Percentiles rank a stretch among this genome's conserved stretches.
phyloP scores from a whole-genome alignment of 1,284 basidiomycete species.

The Ustilago esculenta region DNA sequence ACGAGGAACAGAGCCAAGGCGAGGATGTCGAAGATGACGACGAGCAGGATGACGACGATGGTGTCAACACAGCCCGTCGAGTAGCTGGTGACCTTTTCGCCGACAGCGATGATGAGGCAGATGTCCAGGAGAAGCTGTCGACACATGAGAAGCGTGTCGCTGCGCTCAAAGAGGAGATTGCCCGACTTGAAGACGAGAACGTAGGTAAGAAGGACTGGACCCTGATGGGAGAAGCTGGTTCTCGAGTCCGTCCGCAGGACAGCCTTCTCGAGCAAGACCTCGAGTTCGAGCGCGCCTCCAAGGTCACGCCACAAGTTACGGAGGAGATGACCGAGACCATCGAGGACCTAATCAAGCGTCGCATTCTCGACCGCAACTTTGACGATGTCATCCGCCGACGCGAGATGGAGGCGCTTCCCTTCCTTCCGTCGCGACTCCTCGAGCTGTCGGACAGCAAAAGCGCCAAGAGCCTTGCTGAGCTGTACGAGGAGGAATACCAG shows the following conservation, averaged over 20 bases:
- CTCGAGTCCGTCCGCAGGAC: constrained; percentile 85
- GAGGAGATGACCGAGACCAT: constrained; percentile 84
- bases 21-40: constrained; percentile 61
- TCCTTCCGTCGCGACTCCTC: constrained; percentile 87
- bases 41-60: constrained; percentile 58
- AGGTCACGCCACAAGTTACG: constrained; percentile 87
- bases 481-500: constrained; percentile 93
- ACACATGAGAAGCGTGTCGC: constrained; percentile 71
- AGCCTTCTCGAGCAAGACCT: constrained; percentile 92
- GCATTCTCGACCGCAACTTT: constrained; percentile 85
- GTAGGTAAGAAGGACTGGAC: constrained; percentile 82
- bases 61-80: constrained; percentile 69
- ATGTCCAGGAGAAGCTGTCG: constrained; percentile 65
- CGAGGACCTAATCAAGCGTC: constrained; percentile 89
- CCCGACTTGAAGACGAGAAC: constrained; percentile 71
- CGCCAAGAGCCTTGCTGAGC: constrained; percentile 85
- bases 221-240: constrained; percentile 87
- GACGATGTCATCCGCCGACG: constrained; percentile 89
- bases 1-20: constrained; percentile 51
- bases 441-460: constrained; percentile 82
- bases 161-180: constrained; percentile 71
- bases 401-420: constrained; percentile 76
- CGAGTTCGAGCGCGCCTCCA: constrained; percentile 89
- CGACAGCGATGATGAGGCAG: constrained; percentile 70
- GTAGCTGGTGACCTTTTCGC: constrained; percentile 72